phyloP scores from a whole-genome alignment of 805 yeast genomes.

The Grigorovia yakushimaensis region DNA sequence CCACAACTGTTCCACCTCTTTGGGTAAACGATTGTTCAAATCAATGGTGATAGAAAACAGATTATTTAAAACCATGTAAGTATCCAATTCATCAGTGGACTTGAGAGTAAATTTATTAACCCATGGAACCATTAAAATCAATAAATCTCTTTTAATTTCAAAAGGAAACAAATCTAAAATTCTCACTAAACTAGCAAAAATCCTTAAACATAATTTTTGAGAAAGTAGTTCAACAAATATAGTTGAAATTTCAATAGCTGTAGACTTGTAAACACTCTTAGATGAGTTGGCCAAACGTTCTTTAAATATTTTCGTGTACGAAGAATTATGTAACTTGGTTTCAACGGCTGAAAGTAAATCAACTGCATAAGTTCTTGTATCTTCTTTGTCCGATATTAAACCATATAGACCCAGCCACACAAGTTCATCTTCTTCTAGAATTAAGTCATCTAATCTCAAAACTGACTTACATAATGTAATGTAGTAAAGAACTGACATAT shows the following conservation, averaged over 20 bases:
- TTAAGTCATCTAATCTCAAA: conserved; percentile 38
- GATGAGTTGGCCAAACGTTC: conserved; percentile 69
- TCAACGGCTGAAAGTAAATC: conserved; percentile 62
- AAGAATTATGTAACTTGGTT: conserved; percentile 42
- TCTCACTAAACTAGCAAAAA: conserved; percentile 63
- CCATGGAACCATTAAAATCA: conserved; percentile 85
- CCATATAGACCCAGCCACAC: conserved; percentile 71
- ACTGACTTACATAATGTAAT: conserved; percentile 59
- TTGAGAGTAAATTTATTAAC: conserved; percentile 70
- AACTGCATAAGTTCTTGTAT: conserved; percentile 64
- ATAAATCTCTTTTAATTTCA: conserved; percentile 61
- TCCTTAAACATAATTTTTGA: conserved; percentile 52
- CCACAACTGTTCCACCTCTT: conserved; percentile 93
- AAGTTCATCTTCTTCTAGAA: conserved; percentile 51
- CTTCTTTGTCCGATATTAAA: conserved; percentile 60
- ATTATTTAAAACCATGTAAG: conserved; percentile 67
- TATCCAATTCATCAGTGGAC: conserved; percentile 34
- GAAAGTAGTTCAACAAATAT: conserved; percentile 51
- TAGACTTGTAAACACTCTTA: conserved; percentile 77
- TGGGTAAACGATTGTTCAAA: conserved; percentile 62
- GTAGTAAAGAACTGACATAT: conserved; percentile 60
- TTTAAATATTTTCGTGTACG: conserved; percentile 46
- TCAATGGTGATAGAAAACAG: conserved; percentile 77
- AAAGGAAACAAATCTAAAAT: conserved; percentile 50
- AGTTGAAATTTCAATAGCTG: conserved; percentile 68